Percentiles rank a stretch among this genome's conserved stretches.
Conservation (phyloP, 768 basidiomycete species). For the Fistulinella prunicolor region DNA sequence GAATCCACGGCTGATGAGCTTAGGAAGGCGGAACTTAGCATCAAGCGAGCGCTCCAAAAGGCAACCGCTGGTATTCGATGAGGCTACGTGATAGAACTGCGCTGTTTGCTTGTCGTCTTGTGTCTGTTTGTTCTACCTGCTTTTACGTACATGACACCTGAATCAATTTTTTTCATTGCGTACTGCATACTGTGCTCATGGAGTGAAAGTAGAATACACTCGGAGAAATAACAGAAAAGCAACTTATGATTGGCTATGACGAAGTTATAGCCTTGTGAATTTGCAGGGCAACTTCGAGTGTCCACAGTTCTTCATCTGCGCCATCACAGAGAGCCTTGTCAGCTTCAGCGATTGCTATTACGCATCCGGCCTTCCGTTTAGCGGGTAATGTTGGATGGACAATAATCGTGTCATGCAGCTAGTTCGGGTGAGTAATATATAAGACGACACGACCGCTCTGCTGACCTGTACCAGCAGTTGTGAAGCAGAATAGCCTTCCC, state of each 20-base stretch:
- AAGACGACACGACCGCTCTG: conserved; percentile 3
- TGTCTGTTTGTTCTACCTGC: conserved; percentile 15
- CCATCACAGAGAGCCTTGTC: conserved; percentile 97
- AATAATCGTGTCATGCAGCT: conserved; percentile 91
- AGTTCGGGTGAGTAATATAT: conserved; percentile 7
- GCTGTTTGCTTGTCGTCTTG: conserved; percentile 12
- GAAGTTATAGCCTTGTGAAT: conserved; percentile 65
- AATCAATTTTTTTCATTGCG: conserved; percentile 15
- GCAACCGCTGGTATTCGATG: conserved; percentile 87
- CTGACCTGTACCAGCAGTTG: conserved; percentile 86
- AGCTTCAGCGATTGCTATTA: conserved; percentile 86
- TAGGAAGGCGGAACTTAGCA: conserved; percentile 90
- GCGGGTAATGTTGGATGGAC: conserved; percentile 78
- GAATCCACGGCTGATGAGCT: conserved; percentile 92
- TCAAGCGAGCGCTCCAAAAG: conserved; percentile 98
- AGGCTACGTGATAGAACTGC: conserved; percentile 9
- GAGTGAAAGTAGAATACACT: neutral
- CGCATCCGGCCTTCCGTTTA: conserved; percentile 76
- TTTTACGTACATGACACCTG: conserved; percentile 12
- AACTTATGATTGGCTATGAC: conserved; percentile 3
- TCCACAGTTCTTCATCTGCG: conserved; percentile 95
- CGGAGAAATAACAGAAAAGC: neutral
- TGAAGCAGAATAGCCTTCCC: conserved; percentile 90
- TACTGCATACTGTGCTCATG: neutral
- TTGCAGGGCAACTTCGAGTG: conserved; percentile 81